These are phyloP conservation scores for Sporormia fimetaria DNA, from an alignment of 495 filamentous ascomycete genomes.

Conservation along the genomic window DNA sequence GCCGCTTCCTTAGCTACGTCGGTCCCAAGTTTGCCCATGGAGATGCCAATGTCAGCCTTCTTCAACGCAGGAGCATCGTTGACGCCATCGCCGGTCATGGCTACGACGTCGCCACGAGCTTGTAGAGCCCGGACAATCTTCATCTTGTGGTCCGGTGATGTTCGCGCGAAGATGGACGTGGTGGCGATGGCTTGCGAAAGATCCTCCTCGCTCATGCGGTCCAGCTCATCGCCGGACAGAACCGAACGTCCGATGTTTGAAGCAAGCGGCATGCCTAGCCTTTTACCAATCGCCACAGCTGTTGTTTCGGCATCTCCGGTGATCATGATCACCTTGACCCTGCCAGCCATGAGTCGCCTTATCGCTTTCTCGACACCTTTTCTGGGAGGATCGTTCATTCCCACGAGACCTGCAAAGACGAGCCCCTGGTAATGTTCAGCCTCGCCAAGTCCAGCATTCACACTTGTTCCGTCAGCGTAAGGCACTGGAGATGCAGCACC, in stretches of 20 bases:
- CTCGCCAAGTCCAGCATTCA: conserved; percentile 35
- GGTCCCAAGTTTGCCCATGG: conserved; percentile 90
- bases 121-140: conserved; percentile 91
- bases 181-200: conserved; percentile 71
- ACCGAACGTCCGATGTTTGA: conserved; percentile 44
- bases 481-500: conserved; percentile 11
- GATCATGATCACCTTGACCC: conserved; percentile 97
- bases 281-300: conserved; percentile 81
- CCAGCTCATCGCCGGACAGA: conserved; percentile 78
- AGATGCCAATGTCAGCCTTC: conserved; percentile 94
- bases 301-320: conserved; percentile 93
- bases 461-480: neutral
- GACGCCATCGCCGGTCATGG: conserved; percentile 97
- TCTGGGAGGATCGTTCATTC: conserved; percentile 93
- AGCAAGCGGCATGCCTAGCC: conserved; percentile 76
- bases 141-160: conserved; percentile 93
- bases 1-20: conserved; percentile 98
- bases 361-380: conserved; percentile 84
- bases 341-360: conserved; percentile 78
- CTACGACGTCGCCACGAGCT: conserved; percentile 87
- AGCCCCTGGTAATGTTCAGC: conserved; percentile 73
- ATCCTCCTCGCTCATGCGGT: conserved; percentile 75
- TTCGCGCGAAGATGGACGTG: conserved; percentile 89
- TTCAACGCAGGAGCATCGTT: conserved; percentile 96
- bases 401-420: conserved; percentile 81